Conservation (phyloP, 768 basidiomycete genomes). For the Podaxis pistillaris region DNA sequence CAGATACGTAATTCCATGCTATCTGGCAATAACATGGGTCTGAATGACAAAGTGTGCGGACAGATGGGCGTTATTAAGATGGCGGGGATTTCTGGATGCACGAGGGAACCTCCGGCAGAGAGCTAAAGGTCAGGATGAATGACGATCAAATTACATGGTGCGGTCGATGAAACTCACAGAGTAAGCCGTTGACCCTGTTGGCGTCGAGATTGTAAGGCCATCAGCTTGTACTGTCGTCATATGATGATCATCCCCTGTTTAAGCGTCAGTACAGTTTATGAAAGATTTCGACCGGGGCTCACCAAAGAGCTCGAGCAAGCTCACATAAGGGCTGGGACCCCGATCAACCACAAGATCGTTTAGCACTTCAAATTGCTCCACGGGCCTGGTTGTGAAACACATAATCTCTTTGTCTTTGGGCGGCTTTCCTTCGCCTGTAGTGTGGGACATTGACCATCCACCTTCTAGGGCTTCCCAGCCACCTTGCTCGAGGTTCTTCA, state of each 20-base stretch:
- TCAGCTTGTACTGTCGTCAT: slow-evolving; percentile 99
- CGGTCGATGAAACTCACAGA: slow-evolving; percentile 57
- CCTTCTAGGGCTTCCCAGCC: slow-evolving; percentile 98
- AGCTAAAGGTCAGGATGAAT: slow-evolving; percentile 40
- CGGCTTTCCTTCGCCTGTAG: slow-evolving; percentile 41
- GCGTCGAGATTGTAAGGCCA: slow-evolving; percentile 92
- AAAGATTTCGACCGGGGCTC: slow-evolving; percentile 26
- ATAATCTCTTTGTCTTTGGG: slow-evolving; percentile 94
- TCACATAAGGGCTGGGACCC: slow-evolving; percentile 97
- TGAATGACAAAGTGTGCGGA: slow-evolving; percentile 97
- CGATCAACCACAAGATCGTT: slow-evolving; percentile 98
- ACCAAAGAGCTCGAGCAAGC: slow-evolving; percentile 95
- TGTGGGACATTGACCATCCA: slow-evolving; percentile 39
- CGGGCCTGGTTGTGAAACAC: slow-evolving; percentile 94
- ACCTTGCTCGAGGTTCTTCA: slow-evolving; percentile 85
- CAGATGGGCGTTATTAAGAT: slow-evolving; percentile 97
- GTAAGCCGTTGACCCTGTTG: slow-evolving; percentile 98
- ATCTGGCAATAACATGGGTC: slow-evolving; percentile 97
- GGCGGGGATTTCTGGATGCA: slow-evolving; percentile 97
- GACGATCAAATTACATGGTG: slow-evolving; percentile 10
- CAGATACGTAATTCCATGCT: slow-evolving; percentile 98
- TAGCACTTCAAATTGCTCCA: slow-evolving; percentile 93
- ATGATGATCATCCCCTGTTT: slow-evolving; percentile 93
- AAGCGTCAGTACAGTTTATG: slow-evolving; percentile 3
- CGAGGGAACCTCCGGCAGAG: slow-evolving; percentile 96